Conservation (phyloP, 2,329 filamentous ascomycete species). For the Sodiomyces alkalinus region DNA sequence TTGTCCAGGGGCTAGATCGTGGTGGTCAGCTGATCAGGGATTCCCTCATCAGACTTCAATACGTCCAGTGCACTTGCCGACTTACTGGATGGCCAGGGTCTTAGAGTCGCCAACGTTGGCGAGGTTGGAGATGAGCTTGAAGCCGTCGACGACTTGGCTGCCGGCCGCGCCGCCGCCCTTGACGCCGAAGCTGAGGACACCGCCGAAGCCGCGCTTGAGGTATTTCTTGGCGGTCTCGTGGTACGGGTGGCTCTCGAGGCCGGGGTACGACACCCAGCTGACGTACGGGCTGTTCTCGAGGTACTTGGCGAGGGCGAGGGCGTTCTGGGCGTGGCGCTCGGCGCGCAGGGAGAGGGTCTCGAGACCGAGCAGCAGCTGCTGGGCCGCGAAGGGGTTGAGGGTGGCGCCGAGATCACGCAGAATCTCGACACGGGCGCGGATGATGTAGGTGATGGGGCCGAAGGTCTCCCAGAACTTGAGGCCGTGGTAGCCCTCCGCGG, state of each 20-base stretch:
- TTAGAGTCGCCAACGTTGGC: constrained; percentile 95
- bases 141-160: constrained; percentile 77
- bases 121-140: constrained; percentile 90
- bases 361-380: constrained; percentile 76
- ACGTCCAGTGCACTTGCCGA: too few relatives aligned
- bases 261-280: constrained; percentile 87
- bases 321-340: constrained; percentile 77
- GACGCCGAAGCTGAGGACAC: constrained; percentile 85
- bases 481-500: constrained; percentile 78
- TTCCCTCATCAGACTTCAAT: neutral
- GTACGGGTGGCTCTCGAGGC: constrained; percentile 65
- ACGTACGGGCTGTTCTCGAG: constrained; percentile 73
- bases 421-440: constrained; percentile 78
- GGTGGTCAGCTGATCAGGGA: too few relatives aligned
- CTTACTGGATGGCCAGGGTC: constrained; percentile 72
- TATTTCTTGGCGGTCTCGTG: constrained; percentile 79
- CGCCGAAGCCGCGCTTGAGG: constrained; percentile 68
- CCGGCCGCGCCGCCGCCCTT: constrained; percentile 78
- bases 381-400: constrained; percentile 81
- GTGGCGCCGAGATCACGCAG: constrained; percentile 72
- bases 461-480: constrained; percentile 93
- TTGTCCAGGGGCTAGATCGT: constrained; percentile 56
- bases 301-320: constrained; percentile 65
- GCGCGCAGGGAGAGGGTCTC: constrained; percentile 81
- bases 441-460: constrained; percentile 65